A percentile compares a stretch with the other conserved stretches of the same genome.
Evolutionary conservation across 139 green algal genomes (phyloP).

Genomic region (Chlamydomonas schloesseri): DNA sequence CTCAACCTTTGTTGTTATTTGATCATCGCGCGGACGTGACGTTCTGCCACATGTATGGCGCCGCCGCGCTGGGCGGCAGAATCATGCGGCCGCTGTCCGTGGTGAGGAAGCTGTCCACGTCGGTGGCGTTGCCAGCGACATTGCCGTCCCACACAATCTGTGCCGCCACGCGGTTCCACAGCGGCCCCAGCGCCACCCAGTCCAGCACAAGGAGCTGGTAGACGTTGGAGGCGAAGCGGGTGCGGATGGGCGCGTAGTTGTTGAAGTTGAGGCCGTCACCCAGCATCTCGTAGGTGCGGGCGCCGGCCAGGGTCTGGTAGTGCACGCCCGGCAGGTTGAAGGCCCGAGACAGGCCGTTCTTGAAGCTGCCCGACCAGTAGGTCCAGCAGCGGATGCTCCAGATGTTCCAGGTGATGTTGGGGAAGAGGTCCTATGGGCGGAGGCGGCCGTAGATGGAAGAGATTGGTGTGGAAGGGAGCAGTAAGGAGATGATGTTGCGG

Average conservation of each 20-base stretch:
- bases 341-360: not conserved
- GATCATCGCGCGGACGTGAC: not conserved
- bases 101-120: not conserved
- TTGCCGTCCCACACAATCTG: constrained; percentile 24
- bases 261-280: not conserved
- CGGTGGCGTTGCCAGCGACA: too few relatives aligned
- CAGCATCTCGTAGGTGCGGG: not conserved
- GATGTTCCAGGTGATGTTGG: not conserved
- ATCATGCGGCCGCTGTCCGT: constrained; percentile 18
- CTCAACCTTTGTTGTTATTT: too few relatives aligned
- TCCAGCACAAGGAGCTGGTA: constrained; percentile 34
- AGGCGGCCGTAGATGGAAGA: too few relatives aligned
- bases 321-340: not conserved
- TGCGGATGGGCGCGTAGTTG: not conserved
- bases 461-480: too few relatives aligned
- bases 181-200: constrained; percentile 2
- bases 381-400: constrained; percentile 34
- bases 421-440: constrained; percentile 34
- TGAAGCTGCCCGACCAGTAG: not conserved
- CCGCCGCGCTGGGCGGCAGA: not conserved
- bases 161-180: constrained; percentile 7
- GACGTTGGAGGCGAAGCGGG: not conserved
- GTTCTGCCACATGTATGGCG: not conserved
- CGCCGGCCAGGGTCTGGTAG: constrained; percentile 28
- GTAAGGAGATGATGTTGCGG: too few relatives aligned